These are phyloP conservation scores for Chytriomyces confervae DNA, from an alignment of 192 early-diverging fungal species.

Conservation along the genomic window DNA sequence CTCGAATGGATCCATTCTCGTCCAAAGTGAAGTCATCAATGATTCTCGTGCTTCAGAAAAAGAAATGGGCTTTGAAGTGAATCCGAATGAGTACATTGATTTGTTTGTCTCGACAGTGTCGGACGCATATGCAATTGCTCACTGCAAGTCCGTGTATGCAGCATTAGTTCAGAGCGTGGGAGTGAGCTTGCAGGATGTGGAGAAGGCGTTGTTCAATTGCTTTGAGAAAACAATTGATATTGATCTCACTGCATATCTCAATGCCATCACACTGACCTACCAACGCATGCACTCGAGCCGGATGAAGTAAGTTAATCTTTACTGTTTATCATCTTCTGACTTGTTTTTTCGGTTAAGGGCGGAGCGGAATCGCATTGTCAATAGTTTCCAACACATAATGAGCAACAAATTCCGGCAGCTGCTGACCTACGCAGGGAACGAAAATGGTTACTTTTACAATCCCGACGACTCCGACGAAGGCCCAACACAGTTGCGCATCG, in stretches of 20 bases:
- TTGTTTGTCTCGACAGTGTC: slow-evolving; percentile 8
- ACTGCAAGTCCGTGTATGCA: slow-evolving; percentile 47
- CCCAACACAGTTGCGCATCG: slow-evolving; percentile 35
- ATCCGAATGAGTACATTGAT: slow-evolving; percentile 13
- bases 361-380: slow-evolving; percentile 18
- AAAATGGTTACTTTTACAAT: slow-evolving; percentile 71
- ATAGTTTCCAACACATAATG: neutral
- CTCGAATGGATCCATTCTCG: slow-evolving; percentile 4
- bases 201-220: slow-evolving; percentile 37
- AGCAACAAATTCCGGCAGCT: slow-evolving; percentile 14
- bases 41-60: neutral
- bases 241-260: slow-evolving; percentile 51
- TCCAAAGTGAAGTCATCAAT: neutral
- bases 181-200: slow-evolving; percentile 37
- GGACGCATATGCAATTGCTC: slow-evolving; percentile 35
- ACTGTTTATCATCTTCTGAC: slow-evolving; percentile 9
- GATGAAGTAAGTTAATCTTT: slow-evolving; percentile 11
- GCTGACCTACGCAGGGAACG: neutral
- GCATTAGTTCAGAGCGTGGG: slow-evolving; percentile 44
- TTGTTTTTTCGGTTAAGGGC: neutral
- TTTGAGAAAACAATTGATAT: slow-evolving; percentile 42
- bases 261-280: slow-evolving; percentile 36
- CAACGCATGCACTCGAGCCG: slow-evolving; percentile 2
- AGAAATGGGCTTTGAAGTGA: neutral
- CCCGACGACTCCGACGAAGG: slow-evolving; percentile 49